These are phyloP conservation scores for Quercus berberidifolia DNA, from an alignment of 306 rosid genomes.

Conservation along the genomic window DNA sequence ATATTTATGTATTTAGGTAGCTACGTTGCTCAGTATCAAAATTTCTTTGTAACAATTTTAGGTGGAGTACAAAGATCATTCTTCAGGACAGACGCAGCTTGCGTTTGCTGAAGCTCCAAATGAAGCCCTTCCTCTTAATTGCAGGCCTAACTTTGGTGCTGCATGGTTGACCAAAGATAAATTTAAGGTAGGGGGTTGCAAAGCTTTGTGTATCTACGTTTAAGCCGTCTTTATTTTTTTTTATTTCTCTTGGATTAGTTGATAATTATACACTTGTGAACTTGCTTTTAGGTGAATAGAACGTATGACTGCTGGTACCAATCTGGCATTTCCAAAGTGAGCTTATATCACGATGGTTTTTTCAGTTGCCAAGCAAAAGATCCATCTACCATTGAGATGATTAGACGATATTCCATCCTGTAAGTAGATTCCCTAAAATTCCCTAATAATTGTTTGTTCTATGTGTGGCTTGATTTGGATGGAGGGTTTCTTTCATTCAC, in stretches of 20 bases:
- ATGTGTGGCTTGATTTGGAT: neutral
- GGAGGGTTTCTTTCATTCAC: neutral
- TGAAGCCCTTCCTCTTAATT: constrained; percentile 93
- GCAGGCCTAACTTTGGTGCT: constrained; percentile 93
- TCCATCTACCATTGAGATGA: constrained; percentile 63
- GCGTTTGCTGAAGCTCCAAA: constrained; percentile 91
- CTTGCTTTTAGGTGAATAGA: constrained; percentile 59
- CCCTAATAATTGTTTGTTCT: neutral
- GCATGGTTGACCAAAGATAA: constrained; percentile 86
- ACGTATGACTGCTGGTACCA: constrained; percentile 90
- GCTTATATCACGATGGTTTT: constrained; percentile 57
- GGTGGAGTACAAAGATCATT: constrained; percentile 81
- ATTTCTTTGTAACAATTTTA: constrained; percentile 30
- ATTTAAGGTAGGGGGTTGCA: constrained; percentile 61
- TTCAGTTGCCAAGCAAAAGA: constrained; percentile 78
- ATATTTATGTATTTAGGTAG: neutral
- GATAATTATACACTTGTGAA: too few species aligned
- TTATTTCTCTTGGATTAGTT: too few species aligned
- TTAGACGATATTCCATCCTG: constrained; percentile 53
- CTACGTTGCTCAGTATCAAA: neutral
- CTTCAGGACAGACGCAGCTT: constrained; percentile 61
- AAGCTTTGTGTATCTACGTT: neutral
- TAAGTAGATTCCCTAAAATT: constrained; percentile 38
- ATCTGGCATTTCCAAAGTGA: constrained; percentile 74
- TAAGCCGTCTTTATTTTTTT: too few species aligned